Evolutionary conservation across 305 asterid genomes (phyloP).

Genomic region (Rubia balearica): DNA sequence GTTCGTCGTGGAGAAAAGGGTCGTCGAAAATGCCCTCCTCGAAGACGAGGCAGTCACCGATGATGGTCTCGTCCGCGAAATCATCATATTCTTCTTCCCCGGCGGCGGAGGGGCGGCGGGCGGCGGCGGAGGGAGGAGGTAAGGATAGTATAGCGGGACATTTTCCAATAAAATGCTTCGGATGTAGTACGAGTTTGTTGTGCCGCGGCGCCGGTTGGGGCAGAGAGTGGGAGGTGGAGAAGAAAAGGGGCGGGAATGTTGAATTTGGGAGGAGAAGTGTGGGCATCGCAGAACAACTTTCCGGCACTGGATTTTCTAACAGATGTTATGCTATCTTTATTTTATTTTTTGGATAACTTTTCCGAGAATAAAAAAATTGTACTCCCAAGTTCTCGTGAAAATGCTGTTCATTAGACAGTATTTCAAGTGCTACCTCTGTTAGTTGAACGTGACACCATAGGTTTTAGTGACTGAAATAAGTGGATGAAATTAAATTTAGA

Average conservation of each 20-base stretch:
- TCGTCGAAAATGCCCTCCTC: slow-evolving; percentile 83
- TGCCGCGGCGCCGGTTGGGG: background rate
- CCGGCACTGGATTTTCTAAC: background rate
- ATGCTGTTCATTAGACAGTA: no score
- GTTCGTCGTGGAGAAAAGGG: slow-evolving; percentile 38
- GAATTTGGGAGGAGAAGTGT: slow-evolving; percentile 25
- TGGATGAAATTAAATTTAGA: no score
- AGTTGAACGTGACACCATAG: no score
- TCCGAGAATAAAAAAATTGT: no score
- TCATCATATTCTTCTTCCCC: slow-evolving; percentile 20
- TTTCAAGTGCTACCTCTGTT: no score
- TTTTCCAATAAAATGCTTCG: slow-evolving; percentile 7
- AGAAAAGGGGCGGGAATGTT: slow-evolving; percentile 15
- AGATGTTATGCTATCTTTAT: background rate
- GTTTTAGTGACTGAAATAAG: no score
- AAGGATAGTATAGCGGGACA: slow-evolving; percentile 7
- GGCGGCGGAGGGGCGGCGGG: slow-evolving; percentile 25
- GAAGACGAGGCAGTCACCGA: slow-evolving; percentile 84
- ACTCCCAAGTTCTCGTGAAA: no score
- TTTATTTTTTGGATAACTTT: no score
- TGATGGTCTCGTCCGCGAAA: slow-evolving; percentile 37
- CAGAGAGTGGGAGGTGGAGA: slow-evolving; percentile 15
- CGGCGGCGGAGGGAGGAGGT: slow-evolving; percentile 19
- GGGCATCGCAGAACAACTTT: background rate
- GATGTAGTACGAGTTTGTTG: background rate